Evolutionary conservation across 2,329 filamentous ascomycete genomes (phyloP), one percentile per base, ranked within the genome.

Genomic region (Colletotrichum liriopes): DNA sequence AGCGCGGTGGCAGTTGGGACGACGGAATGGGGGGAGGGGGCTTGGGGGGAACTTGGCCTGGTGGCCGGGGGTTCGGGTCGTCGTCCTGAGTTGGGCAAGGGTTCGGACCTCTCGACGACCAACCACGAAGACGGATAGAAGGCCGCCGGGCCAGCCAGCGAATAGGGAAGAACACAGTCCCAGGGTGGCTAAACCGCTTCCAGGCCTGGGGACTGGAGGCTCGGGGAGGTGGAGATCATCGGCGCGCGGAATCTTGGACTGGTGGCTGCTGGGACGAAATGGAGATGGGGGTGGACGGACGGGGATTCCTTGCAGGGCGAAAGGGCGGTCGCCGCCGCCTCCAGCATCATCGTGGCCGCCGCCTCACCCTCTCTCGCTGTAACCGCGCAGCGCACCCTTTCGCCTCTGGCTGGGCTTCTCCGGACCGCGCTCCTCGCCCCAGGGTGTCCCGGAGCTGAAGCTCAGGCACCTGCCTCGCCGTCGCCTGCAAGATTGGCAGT

Each of bases 261-360:
- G 47, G 47, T 51, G 47, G 45, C 47, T 51, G 47, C 23, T 61
- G 32, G 45, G n/a, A 26, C 12, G 32, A 20, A 43, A 58, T 29
- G 43, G 26, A 64, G 49, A 41, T 37, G 26, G 49, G 23, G 23
- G 51, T 29, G 29, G n/a, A 32, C 37, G 37, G 37, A 41, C 43
- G 68, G 69, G 69, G 51, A 29, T 68, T 72, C 65, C 69, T 67
- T 72, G 68, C 58, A 63, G 51, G 11, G 65, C 37, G 45, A 72
- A 72, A 72, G 65, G 69, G 69, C 69, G 69, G 69, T 72, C 69
- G 65, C 69, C 65, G 58, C 59, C 69, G 56, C 69, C 65, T 52
- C 58, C 58, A 65, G 58, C 64, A 43, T 66, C 64, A 51, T 58
- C 32, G 29, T 58, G 62, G 68, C 51, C 68, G 68, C 65, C 64